phyloP scores from a whole-genome alignment of 345 rosid genomes.

The Cardamine occulta region DNA sequence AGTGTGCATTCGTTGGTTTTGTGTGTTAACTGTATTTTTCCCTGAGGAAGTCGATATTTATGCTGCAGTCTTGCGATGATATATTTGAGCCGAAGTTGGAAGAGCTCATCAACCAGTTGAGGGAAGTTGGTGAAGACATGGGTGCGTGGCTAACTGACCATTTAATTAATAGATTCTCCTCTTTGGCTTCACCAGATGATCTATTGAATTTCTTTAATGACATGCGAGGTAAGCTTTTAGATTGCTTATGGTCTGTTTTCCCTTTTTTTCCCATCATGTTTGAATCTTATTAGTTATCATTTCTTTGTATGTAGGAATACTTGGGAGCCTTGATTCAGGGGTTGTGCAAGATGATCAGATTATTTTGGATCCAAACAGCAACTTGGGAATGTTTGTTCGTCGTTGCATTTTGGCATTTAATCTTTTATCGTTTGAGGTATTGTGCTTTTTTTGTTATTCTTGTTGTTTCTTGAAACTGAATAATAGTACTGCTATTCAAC shows the following conservation, averaged over 20 bases:
- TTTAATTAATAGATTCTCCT: constrained; percentile 61
- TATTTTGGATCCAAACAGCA: constrained; percentile 82
- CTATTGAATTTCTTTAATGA: constrained; percentile 78
- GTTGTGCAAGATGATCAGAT: constrained; percentile 76
- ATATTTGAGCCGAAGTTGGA: constrained; percentile 80
- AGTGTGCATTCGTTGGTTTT: constrained; percentile 3
- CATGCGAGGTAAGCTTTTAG: constrained; percentile 66
- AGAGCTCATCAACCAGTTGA: constrained; percentile 69
- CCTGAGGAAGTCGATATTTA: constrained; percentile 16
- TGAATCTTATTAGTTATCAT: constrained; percentile 9
- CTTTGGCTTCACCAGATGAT: constrained; percentile 79
- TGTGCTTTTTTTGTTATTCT: constrained; percentile 18
- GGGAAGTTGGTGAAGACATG: constrained; percentile 63
- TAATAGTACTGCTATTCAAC: background rate
- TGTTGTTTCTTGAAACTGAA: background rate
- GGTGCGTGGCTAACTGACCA: constrained; percentile 75
- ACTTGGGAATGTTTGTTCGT: constrained; percentile 85
- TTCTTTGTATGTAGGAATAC: constrained; percentile 56
- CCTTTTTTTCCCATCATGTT: constrained; percentile 1
- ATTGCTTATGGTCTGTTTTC: background rate
- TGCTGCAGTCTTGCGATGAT: constrained; percentile 78
- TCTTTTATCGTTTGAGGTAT: constrained; percentile 81
- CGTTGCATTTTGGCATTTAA: constrained; percentile 88
- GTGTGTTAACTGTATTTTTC: no score
- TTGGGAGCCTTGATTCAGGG: constrained; percentile 72